A percentile compares a stretch with the other conserved stretches of the same genome.
Conservation (phyloP, 306 rosid genomes). For the Castanopsis chinensis region DNA sequence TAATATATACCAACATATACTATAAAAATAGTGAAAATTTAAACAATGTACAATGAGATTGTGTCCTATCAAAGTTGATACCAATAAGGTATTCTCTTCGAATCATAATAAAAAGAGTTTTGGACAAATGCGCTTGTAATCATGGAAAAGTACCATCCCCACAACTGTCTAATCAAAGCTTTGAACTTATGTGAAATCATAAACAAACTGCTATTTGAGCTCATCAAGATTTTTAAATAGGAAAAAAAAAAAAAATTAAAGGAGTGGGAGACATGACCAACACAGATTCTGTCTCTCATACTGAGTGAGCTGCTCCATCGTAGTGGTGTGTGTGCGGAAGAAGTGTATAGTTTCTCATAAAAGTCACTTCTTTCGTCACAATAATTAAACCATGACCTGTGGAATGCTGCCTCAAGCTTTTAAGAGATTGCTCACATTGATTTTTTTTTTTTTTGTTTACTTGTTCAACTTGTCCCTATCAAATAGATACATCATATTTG, state of each 20-base stretch:
- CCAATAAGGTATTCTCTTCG: conserved; percentile 22
- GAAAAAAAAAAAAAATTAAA: background rate
- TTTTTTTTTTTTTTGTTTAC: background rate
- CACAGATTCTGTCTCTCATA: conserved; percentile 40
- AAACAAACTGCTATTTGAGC: conserved; percentile 6
- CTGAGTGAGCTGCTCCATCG: conserved; percentile 26
- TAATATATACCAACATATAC: no score
- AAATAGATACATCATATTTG: conserved; percentile 38
- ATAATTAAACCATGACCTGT: conserved; percentile 9
- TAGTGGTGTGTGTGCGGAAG: conserved; percentile 26
- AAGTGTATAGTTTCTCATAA: conserved; percentile 20
- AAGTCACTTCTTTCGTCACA: conserved; percentile 24
- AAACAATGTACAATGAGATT: no score
- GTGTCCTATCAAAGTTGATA: no score
- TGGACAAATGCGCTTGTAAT: conserved; percentile 41
- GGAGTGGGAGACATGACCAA: conserved; percentile 48
- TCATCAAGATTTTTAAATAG: background rate
- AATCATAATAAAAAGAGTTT: conserved; percentile 23
- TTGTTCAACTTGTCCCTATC: conserved; percentile 31
- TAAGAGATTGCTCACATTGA: conserved; percentile 10
- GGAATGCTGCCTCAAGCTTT: conserved; percentile 3
- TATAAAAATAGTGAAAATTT: no score
- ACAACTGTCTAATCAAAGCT: conserved; percentile 49
- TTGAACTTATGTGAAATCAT: conserved; percentile 19
- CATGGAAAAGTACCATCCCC: conserved; percentile 44